Evolutionary conservation across 345 rosid species (phyloP), one percentile per base, ranked within the genome.

Genomic region (Trapa incisa): DNA sequence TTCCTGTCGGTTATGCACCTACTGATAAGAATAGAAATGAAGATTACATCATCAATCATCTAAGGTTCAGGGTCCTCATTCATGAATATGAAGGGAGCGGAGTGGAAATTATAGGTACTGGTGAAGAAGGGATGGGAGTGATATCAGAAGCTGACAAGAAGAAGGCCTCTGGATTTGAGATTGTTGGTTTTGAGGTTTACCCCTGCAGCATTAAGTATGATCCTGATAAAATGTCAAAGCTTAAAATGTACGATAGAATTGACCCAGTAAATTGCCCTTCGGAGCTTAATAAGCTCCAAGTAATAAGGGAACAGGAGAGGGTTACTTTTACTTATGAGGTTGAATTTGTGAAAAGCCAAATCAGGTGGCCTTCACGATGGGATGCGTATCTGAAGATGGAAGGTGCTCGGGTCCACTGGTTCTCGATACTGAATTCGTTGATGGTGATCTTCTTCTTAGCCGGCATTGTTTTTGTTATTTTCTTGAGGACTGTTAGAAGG

Each of bases 281-380:
- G 15, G 48, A 67, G 15, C 47, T 72, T 1, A 61, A 67, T 15
- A 72, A 16, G 48, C 5, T 42, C 5, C 70, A 67, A 52, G 48
- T 72, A 16, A 83, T 76, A 82, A 74, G 65, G 77, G 81, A 66
- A 65, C 32, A 39, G 1, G 67, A 72, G 58, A 45, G 41, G 35
- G 13, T 72, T 17, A 66, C 75, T 47, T 72, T 72, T 70, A 72
- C 65, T 60, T 72, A 72, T 37, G 75, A 66, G 39, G 75, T 72
- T 1, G 61, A 58, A 60, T 72, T 60, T 48, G 66, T 72, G 66
- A 47, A 72, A 70, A 61, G 75, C 41, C 4, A 72, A 9, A n/a
- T 72, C 13, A 12, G 33, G 6, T 72, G 70, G 75, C 50, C 48
- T 41, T 72, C 70, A 0, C 66, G 67, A 2, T 72, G 75, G 75